These are phyloP conservation scores for Boletus edulis DNA, from an alignment of 768 basidiomycete genomes.

Conservation along the genomic window DNA sequence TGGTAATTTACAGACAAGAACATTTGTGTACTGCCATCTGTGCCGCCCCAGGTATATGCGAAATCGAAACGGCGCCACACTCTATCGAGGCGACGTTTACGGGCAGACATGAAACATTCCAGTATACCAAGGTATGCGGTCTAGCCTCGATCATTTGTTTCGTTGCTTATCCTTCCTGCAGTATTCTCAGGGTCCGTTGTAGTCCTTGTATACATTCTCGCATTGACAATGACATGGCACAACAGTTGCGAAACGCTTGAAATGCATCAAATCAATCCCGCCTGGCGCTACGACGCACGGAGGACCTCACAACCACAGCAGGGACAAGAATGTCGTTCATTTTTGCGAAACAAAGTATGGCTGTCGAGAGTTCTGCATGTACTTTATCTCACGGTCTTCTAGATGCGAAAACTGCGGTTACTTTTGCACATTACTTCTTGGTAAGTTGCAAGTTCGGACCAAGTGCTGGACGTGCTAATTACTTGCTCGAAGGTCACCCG, in stretches of 20 bases:
- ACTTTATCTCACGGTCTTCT: neutral
- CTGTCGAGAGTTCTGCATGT: neutral
- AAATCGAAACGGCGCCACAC: slow-evolving; percentile 57
- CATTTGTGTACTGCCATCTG: slow-evolving; percentile 48
- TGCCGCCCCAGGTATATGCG: slow-evolving; percentile 47
- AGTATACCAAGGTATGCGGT: slow-evolving; percentile 56
- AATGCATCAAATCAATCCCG: slow-evolving; percentile 47
- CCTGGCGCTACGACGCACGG: slow-evolving; percentile 41
- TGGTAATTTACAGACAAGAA: slow-evolving; percentile 39
- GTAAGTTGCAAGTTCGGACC: slow-evolving; percentile 29
- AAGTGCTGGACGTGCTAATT: neutral
- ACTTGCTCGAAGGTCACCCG: slow-evolving; percentile 42
- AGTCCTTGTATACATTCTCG: neutral
- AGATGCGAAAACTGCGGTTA: slow-evolving; percentile 59
- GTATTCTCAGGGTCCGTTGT: slow-evolving; percentile 51
- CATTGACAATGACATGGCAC: slow-evolving; percentile 14
- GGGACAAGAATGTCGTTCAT: slow-evolving; percentile 46
- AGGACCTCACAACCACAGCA: slow-evolving; percentile 49
- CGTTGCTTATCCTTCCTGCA: slow-evolving; percentile 13
- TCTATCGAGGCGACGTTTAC: slow-evolving; percentile 62
- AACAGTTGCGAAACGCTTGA: slow-evolving; percentile 45
- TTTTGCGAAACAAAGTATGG: slow-evolving; percentile 50
- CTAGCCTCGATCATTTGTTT: neutral
- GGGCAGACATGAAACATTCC: slow-evolving; percentile 57
- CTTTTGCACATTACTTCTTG: slow-evolving; percentile 54